Conservation (phyloP, 345 rosid genomes). For the Aethionema arabicum region DNA sequence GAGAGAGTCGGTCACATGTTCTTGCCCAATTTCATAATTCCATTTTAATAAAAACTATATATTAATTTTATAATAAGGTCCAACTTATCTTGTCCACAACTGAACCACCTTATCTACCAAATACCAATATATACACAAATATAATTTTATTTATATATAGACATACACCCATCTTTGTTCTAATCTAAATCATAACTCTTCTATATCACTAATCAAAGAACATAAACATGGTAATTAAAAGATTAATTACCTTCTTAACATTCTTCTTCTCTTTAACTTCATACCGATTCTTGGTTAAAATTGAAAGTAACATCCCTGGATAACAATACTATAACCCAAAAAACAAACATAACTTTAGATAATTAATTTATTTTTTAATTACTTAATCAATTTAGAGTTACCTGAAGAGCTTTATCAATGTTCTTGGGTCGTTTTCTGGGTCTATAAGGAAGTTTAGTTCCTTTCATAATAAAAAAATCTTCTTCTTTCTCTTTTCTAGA, state of each 20-base stretch:
- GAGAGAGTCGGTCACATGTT: constrained; percentile 39
- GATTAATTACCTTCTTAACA: constrained; percentile 56
- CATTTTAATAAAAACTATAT: constrained; percentile 11
- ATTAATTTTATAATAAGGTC: constrained; percentile 26
- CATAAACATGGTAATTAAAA: not conserved
- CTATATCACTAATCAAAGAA: constrained; percentile 22
- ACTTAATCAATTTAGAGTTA: constrained; percentile 13
- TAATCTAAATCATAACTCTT: constrained; percentile 6
- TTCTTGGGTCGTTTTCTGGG: constrained; percentile 71
- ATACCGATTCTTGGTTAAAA: constrained; percentile 63
- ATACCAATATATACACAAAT: constrained; percentile 12
- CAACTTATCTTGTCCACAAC: constrained; percentile 36
- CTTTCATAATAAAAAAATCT: constrained; percentile 68
- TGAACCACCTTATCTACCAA: constrained; percentile 33
- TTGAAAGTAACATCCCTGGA: constrained; percentile 76
- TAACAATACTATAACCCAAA: constrained; percentile 55
- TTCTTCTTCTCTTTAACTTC: constrained; percentile 78
- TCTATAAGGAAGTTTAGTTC: constrained; percentile 67
- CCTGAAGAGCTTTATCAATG: constrained; percentile 66
- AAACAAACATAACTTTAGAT: constrained; percentile 1
- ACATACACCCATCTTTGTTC: constrained; percentile 16
- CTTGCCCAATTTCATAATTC: constrained; percentile 32
- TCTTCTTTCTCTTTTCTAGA: constrained; percentile 72
- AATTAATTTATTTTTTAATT: not conserved
- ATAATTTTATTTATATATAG: constrained; percentile 2